Evolutionary conservation across 2,329 filamentous ascomycete genomes (phyloP).

Genomic region (Trichoderma arundinaceum): DNA sequence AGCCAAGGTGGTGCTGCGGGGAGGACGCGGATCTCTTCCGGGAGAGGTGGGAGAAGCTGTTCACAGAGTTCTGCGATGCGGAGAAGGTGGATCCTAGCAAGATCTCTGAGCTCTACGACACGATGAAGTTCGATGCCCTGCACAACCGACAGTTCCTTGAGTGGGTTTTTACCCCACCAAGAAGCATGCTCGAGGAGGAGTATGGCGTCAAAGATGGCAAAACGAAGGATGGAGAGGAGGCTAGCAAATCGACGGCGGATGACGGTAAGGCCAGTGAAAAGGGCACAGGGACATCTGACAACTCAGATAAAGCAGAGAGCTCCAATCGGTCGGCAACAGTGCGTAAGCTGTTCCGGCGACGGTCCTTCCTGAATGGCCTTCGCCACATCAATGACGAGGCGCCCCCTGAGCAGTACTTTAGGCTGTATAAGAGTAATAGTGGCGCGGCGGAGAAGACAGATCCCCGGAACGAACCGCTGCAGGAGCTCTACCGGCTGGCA

Average conservation of each 20-base stretch:
- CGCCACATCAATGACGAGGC: conserved; percentile 60
- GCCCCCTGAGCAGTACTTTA: conserved; percentile 79
- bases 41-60: conserved; percentile 98
- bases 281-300: conserved; percentile 42
- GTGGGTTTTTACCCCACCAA: conserved; percentile 93
- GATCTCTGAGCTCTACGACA: conserved; percentile 97
- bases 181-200: conserved; percentile 76
- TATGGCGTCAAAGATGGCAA: conserved; percentile 54
- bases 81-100: conserved; percentile 99
- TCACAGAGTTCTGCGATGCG: conserved; percentile 92
- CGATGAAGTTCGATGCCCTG: conserved; percentile 98
- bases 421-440: conserved; percentile 79
- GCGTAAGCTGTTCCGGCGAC: conserved; percentile 61
- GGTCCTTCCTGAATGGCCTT: conserved; percentile 63
- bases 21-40: conserved; percentile 95
- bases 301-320: conserved; percentile 50
- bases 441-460: conserved; percentile 74
- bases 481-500: conserved; percentile 89
- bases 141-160: conserved; percentile 97
- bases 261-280: conserved; percentile 42
- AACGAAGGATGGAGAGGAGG: conserved; percentile 50
- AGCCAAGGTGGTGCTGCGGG: conserved; percentile 92
- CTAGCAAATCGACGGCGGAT: conserved; percentile 42
- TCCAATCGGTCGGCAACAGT: conserved; percentile 45
- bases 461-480: conserved; percentile 81